Percentiles rank a stretch among this genome's conserved stretches.
Evolutionary conservation across 108 stramenopile genomes (phyloP).

Genomic region (Cyclotella sp.): DNA sequence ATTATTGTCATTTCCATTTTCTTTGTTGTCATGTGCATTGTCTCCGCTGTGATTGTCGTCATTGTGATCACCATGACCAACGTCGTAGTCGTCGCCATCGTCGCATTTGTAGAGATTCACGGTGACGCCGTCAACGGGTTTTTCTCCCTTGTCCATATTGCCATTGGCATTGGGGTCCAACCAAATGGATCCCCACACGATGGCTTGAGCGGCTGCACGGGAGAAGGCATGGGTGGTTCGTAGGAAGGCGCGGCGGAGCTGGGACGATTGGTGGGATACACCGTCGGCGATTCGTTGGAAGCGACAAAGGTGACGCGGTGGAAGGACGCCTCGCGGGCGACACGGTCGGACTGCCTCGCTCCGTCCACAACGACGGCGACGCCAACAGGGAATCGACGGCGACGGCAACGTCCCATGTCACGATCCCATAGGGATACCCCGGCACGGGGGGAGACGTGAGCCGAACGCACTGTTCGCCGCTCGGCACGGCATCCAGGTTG

Average conservation of each 20-base stretch:
- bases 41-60: too few relatives aligned
- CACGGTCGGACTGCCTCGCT: neutral
- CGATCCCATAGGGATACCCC: conserved; percentile 34
- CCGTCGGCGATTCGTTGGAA: too few relatives aligned
- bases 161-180: conserved; percentile 35
- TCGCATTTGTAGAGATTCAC: conserved; percentile 28
- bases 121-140: conserved; percentile 16
- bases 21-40: too few relatives aligned
- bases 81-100: too few relatives aligned
- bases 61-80: too few relatives aligned
- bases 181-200: conserved; percentile 40
- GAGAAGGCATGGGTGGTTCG: neutral
- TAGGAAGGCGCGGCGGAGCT: neutral
- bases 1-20: too few relatives aligned
- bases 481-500: neutral
- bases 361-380: conserved; percentile 49
- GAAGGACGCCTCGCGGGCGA: neutral
- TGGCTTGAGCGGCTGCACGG: neutral
- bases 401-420: conserved; percentile 41
- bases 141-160: conserved; percentile 39
- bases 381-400: conserved; percentile 63
- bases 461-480: conserved; percentile 19
- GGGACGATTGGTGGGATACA: neutral
- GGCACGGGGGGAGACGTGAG: conserved; percentile 24
- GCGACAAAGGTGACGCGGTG: too few relatives aligned